Conservation (phyloP, 2,329 filamentous ascomycete genomes). For the Paraphoma sp. region DNA sequence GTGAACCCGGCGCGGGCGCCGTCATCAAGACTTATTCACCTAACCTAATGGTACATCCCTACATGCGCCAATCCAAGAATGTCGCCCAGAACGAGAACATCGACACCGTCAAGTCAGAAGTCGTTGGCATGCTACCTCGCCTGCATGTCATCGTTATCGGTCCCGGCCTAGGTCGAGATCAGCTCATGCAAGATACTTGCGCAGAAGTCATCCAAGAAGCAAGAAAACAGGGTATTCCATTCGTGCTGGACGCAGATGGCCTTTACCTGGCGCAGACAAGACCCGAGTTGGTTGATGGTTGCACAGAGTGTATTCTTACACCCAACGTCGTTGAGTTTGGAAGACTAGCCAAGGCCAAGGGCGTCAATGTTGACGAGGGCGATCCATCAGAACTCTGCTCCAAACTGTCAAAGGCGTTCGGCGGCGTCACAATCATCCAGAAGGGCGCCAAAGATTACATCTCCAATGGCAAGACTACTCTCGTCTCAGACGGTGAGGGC, state of each 20-base stretch:
- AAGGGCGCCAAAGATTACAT: constrained; percentile 87
- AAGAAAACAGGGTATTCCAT: constrained; percentile 71
- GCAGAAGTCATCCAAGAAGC: constrained; percentile 81
- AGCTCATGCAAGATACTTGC: constrained; percentile 87
- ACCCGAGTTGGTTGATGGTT: constrained; percentile 80
- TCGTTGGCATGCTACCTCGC: constrained; percentile 82
- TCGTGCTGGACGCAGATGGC: constrained; percentile 93
- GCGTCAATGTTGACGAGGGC: constrained; percentile 65
- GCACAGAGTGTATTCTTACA: constrained; percentile 84
- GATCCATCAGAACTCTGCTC: constrained; percentile 65
- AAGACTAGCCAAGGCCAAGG: constrained; percentile 76
- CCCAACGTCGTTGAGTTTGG: constrained; percentile 95
- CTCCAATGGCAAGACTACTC: constrained; percentile 77
- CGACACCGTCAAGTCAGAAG: constrained; percentile 68
- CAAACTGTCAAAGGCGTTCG: constrained; percentile 77
- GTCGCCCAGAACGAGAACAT: constrained; percentile 62
- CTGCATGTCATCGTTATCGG: constrained; percentile 93
- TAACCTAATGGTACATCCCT: constrained; percentile 96
- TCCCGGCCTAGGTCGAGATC: constrained; percentile 87
- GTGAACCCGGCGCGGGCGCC: constrained; percentile 80
- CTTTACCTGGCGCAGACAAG: constrained; percentile 77
- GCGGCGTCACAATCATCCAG: constrained; percentile 88
- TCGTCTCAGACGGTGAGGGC: constrained; percentile 78
- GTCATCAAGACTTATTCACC: constrained; percentile 99
- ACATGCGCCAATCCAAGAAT: constrained; percentile 81